A percentile compares a stretch with the other conserved stretches of the same genome.
phyloP scores from a whole-genome alignment of 257 asterid species.

The Ballota nigra region DNA sequence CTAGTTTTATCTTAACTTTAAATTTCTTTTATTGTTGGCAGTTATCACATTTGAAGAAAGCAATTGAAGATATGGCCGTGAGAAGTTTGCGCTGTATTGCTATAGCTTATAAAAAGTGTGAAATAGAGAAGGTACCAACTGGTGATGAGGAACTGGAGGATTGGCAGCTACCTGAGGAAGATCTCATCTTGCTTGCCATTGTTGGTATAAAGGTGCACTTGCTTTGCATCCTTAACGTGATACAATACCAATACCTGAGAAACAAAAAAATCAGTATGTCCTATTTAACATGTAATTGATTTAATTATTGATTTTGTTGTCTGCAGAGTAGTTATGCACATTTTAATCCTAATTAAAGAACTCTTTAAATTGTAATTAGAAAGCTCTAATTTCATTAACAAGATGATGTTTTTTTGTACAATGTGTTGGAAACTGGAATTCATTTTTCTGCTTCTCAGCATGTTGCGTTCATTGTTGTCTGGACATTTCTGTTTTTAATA shows the following conservation, averaged over 20 bases:
- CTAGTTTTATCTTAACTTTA: neutral
- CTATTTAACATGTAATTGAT: neutral
- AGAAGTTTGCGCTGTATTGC: constrained; percentile 94
- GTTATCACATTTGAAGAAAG: constrained; percentile 48
- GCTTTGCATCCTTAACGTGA: neutral
- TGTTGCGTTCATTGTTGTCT: no score
- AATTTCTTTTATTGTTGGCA: constrained; percentile 31
- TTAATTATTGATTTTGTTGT: neutral
- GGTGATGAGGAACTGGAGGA: constrained; percentile 61
- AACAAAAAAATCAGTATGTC: neutral
- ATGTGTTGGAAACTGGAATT: no score
- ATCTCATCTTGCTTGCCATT: constrained; percentile 79
- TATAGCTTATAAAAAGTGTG: constrained; percentile 58
- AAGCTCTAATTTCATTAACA: neutral
- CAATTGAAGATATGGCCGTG: constrained; percentile 81
- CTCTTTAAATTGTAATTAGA: neutral
- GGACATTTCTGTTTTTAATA: no score
- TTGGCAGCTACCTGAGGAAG: constrained; percentile 85
- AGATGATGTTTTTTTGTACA: neutral
- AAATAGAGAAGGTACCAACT: constrained; percentile 56
- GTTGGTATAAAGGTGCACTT: constrained; percentile 83
- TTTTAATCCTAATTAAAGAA: neutral
- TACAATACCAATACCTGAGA: neutral
- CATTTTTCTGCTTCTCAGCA: no score
- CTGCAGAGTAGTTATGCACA: neutral